Conservation (phyloP, 2,329 filamentous ascomycete species). For the Colletotrichum navitas region DNA sequence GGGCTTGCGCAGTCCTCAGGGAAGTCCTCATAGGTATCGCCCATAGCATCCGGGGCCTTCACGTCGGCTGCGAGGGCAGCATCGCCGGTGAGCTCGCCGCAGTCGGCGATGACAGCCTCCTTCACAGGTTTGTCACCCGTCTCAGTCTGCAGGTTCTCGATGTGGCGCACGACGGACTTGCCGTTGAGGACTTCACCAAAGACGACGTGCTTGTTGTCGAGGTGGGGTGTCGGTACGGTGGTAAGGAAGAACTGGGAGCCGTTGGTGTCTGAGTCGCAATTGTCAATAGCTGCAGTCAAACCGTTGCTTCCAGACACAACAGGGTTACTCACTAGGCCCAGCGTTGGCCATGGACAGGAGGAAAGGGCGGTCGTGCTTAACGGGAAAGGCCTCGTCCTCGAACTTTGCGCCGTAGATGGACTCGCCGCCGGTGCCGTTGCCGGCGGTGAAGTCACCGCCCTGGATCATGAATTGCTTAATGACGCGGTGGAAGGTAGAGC, state of each 20-base stretch:
- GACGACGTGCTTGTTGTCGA: slow-evolving; percentile 97
- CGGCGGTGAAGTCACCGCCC: slow-evolving; percentile 95
- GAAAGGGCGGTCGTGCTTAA: slow-evolving; percentile 94
- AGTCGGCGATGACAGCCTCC: slow-evolving; percentile 83
- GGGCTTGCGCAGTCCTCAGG: slow-evolving; percentile 82
- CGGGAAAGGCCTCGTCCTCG: slow-evolving; percentile 93
- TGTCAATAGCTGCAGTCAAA: slow-evolving; percentile 22
- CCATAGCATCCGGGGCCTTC: slow-evolving; percentile 81
- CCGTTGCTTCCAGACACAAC: neutral
- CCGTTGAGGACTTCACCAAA: slow-evolving; percentile 95
- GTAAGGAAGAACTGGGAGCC: slow-evolving; percentile 99
- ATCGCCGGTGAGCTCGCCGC: slow-evolving; percentile 83
- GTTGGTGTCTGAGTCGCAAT: slow-evolving; percentile 76
- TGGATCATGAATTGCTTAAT: slow-evolving; percentile 99
- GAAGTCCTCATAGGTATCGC: slow-evolving; percentile 95
- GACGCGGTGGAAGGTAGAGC: slow-evolving; percentile 92
- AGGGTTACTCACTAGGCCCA: slow-evolving; percentile 76
- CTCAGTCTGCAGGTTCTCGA: slow-evolving; percentile 85
- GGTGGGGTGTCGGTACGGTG: slow-evolving; percentile 92
- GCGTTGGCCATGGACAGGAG: slow-evolving; percentile 98
- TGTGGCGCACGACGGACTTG: slow-evolving; percentile 89
- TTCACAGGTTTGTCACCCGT: slow-evolving; percentile 81
- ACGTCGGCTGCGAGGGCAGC: slow-evolving; percentile 75
- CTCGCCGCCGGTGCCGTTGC: slow-evolving; percentile 95
- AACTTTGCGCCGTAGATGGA: slow-evolving; percentile 99